Percentiles rank a stretch among this genome's conserved stretches.
These are phyloP conservation scores for Sorghum bicolor DNA, from an alignment of 176 grass and related monocot genomes.

Conservation along the genomic window Sorghum_bicolor_NCBIv3 NC_012872.2:4267001-4267500, in stretches of 20 bases:
- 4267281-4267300: constrained; percentile 47
- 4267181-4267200: constrained; percentile 36
- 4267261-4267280: constrained; percentile 15
- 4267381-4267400: constrained; percentile 50
- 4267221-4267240: constrained; percentile 24
- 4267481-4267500: neutral
- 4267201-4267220: constrained; percentile 4
- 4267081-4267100: neutral
- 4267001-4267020: neutral
- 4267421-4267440: constrained; percentile 39
- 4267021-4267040: neutral
- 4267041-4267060: too few relatives aligned
- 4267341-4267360: neutral
- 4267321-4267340: neutral
- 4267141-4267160: constrained; percentile 28
- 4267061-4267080: too few relatives aligned
- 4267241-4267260: neutral
- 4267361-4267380: constrained; percentile 14
- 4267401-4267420: constrained; percentile 28
- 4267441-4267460: constrained; percentile 29
- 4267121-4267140: constrained; percentile 4
- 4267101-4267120: constrained; percentile 28
- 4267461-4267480: neutral
- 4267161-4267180: constrained; percentile 24
- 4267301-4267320: constrained; percentile 28